A percentile compares a stretch with the other conserved stretches of the same genome.
These are phyloP conservation scores for Globisporangium spinosum DNA, from an alignment of 352 stramenopile species.

Conservation along the genomic window DNA sequence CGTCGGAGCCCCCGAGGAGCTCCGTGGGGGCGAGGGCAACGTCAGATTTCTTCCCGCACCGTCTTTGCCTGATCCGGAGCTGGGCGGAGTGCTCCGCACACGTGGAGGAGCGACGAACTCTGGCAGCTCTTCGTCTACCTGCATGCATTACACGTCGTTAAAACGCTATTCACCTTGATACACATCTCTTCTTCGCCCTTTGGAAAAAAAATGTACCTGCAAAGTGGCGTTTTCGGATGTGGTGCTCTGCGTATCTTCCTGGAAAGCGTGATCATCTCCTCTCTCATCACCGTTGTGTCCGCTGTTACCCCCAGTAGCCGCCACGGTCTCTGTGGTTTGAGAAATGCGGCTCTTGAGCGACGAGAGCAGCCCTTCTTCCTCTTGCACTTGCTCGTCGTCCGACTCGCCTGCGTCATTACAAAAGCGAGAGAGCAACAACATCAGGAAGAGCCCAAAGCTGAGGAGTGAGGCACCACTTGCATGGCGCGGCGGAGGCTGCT, in stretches of 20 bases:
- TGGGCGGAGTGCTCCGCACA: constrained; percentile 20
- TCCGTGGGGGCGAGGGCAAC: constrained; percentile 18
- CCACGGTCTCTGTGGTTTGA: constrained; percentile 15
- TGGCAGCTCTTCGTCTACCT: neutral
- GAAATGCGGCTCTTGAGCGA: constrained; percentile 14
- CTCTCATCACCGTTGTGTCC: neutral
- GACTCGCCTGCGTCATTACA: constrained; percentile 19
- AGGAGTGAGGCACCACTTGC: neutral
- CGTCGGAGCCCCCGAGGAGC: constrained; percentile 10
- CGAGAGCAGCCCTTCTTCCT: constrained; percentile 12
- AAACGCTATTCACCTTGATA: neutral
- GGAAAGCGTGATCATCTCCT: neutral
- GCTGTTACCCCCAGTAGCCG: constrained; percentile 16
- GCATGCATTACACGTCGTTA: neutral
- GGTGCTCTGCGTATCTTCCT: constrained; percentile 3
- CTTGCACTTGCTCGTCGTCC: constrained; percentile 10
- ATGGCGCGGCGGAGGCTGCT: neutral
- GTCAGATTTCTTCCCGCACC: constrained; percentile 27
- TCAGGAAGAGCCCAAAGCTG: neutral
- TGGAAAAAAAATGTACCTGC: neutral
- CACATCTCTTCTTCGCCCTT: neutral
- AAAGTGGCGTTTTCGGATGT: neutral
- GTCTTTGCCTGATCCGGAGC: constrained; percentile 29
- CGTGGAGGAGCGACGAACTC: neutral
- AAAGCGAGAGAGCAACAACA: constrained; percentile 5